phyloP scores from a whole-genome alignment of 371 early-diverging fungal genomes.

The Mucor mucedo region DNA sequence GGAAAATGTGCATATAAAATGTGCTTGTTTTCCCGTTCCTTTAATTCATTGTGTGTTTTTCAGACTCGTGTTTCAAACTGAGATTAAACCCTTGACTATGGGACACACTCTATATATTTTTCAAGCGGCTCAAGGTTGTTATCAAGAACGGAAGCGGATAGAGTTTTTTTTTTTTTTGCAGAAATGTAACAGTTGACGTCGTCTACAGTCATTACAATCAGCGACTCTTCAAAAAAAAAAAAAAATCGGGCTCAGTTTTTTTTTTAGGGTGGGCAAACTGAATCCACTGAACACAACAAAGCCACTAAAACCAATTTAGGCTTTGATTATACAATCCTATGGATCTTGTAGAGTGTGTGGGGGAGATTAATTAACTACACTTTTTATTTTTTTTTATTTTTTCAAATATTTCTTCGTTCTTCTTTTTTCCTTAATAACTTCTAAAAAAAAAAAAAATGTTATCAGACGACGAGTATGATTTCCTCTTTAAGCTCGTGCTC shows the following conservation, averaged over 20 bases:
- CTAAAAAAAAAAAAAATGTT: conserved; percentile 12
- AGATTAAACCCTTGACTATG: no score
- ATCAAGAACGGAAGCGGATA: no score
- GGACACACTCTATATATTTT: no score
- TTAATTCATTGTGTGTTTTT: no score
- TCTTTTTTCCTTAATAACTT: conserved; percentile 3
- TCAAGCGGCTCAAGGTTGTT: no score
- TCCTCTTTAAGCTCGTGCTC: conserved; percentile 54
- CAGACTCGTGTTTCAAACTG: no score
- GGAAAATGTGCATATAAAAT: neutral
- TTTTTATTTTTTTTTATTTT: conserved; percentile 5
- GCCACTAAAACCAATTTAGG: conserved; percentile 22
- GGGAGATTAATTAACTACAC: neutral
- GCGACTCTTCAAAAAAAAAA: neutral
- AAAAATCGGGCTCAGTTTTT: conserved; percentile 4
- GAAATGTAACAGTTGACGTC: neutral
- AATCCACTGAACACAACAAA: conserved; percentile 22
- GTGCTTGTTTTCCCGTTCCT: neutral
- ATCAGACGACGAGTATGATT: conserved; percentile 55
- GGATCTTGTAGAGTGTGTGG: neutral
- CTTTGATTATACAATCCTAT: conserved; percentile 1
- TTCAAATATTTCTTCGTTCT: conserved; percentile 8
- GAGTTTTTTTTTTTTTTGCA: no score
- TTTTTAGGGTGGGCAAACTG: neutral
- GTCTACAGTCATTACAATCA: neutral